Evolutionary conservation across 2,329 filamentous ascomycete species (phyloP).

Genomic region (Polychaeton citri): DNA sequence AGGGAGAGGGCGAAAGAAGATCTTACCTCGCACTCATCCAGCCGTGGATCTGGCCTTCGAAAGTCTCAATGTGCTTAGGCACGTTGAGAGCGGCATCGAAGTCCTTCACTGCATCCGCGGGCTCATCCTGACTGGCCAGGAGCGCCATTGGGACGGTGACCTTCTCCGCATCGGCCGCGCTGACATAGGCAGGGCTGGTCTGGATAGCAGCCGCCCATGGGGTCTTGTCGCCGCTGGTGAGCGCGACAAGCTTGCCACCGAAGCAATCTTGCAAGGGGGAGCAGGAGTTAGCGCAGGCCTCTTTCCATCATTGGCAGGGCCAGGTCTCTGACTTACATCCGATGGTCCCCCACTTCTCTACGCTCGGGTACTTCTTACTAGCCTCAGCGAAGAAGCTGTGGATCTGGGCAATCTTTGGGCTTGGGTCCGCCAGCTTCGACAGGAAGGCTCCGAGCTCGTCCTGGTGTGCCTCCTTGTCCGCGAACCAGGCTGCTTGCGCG

Average conservation of each 20-base stretch:
- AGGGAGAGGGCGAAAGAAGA: no score
- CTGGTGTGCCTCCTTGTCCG: conserved; percentile 3
- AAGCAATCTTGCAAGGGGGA: conserved; percentile 2
- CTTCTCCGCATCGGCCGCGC: conserved; percentile 6
- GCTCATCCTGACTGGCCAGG: conserved; percentile 7
- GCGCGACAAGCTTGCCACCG: conserved; percentile 6
- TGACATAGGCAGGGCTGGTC: conserved; percentile 3
- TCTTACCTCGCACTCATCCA: conserved; percentile 25
- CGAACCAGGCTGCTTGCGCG: conserved; percentile 4
- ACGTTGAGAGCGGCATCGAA: conserved; percentile 27
- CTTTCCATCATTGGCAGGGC: background rate
- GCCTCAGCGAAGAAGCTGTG: background rate
- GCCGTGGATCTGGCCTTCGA: conserved; percentile 30
- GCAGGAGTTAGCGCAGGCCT: no score
- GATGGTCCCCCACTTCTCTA: conserved; percentile 4
- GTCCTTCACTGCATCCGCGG: conserved; percentile 17
- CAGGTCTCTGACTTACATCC: conserved; percentile 3
- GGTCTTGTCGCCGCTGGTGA: conserved; percentile 2
- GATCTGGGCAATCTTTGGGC: conserved; percentile 1
- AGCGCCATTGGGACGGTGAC: conserved; percentile 5
- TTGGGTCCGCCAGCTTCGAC: conserved; percentile 1
- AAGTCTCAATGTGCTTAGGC: conserved; percentile 31
- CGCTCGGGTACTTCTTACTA: conserved; percentile 1
- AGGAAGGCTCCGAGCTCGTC: conserved; percentile 3
- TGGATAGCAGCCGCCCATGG: conserved; percentile 4